These are phyloP conservation scores for Cladosporium sp. DNA, from an alignment of 2,329 filamentous ascomycete species.

Conservation along the genomic window DNA sequence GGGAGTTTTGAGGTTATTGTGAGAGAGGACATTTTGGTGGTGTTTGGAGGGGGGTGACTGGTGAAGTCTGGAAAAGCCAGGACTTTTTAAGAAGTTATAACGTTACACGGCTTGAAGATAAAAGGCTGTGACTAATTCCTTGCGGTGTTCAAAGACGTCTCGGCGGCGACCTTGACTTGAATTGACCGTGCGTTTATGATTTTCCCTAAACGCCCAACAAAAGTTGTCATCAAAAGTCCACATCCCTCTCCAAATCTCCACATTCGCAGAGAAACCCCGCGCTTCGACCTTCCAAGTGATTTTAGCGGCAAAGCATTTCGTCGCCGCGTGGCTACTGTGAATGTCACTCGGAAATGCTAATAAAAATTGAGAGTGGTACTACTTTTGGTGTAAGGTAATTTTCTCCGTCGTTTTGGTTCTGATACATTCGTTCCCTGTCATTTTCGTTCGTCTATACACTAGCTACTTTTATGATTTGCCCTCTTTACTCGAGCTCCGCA, in stretches of 20 bases:
- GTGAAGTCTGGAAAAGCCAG: too few species aligned
- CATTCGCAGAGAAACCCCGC: neutral
- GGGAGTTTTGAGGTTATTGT: conserved; percentile 43
- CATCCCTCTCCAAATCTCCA: neutral
- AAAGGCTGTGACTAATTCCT: too few species aligned
- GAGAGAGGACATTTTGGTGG: conserved; percentile 10
- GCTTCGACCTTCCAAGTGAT: neutral
- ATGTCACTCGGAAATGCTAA: neutral
- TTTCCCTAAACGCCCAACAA: neutral
- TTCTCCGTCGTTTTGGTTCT: neutral
- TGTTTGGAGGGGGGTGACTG: too few species aligned
- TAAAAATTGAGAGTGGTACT: too few species aligned
- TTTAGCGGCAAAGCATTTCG: neutral
- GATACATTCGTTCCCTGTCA: neutral
- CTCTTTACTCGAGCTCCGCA: too few species aligned
- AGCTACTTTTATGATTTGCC: too few species aligned
- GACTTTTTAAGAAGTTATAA: too few species aligned
- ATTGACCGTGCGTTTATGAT: too few species aligned
- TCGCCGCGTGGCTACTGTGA: too few species aligned
- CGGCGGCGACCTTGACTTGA: too few species aligned
- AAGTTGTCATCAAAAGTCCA: neutral
- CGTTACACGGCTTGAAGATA: too few species aligned
- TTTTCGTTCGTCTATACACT: neutral
- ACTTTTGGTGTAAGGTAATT: neutral
- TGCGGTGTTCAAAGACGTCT: too few species aligned